Base-by-base conservation (phyloP, 2,329 filamentous ascomycete species). In the Hypomyces perniciosus region DNA sequence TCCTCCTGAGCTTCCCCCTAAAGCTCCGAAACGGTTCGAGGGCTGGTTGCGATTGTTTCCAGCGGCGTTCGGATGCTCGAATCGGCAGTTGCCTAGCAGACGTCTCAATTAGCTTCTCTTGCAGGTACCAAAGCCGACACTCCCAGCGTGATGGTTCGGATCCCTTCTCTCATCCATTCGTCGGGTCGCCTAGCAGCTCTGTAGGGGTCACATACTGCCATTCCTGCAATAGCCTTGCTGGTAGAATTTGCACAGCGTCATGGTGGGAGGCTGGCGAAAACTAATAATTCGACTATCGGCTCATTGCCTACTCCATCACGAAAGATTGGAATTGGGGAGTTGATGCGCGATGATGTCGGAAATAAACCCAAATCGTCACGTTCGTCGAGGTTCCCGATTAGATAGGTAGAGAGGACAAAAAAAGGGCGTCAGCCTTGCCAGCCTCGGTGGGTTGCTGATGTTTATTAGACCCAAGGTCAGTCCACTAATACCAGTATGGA, bases 21-120 rank as follows among this genome's bases (percentile, higher is more conserved):
- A 62, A 20, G 74, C 72, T 50, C 76, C 76, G 57, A 86, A 88
- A 13, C 83, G 78, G 60, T 85, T 85, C 54, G 60, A 62, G 33
- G 59, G 46, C 55, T 68, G 65, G 47, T 66, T 71, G 40, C 66
- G 63, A 52, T 59, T 61, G 46, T 53, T 59, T 30, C 63, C 64
- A n/a, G 63, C 64, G 27, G 58, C 74, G 47, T 53, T 59, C 53
- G 68, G 76, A 57, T 83, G 78, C 50, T 83, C 78, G 60, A 75
- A 79, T 50, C 75, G 71, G 61, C 80, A 83, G 44, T 62, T 71
- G 43, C 70, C 80, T 83, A 33, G 26, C 5, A 37, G 26, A 37
- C n/a, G 6, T 9, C 6, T 30, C n/a, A 34, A 29, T 52, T 44
- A 48, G 40, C 13, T 31, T 27, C 45, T 37, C 44, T 27, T 35